Conservation (phyloP, 768 basidiomycete genomes). For the Leucocoprinus sp. region DNA sequence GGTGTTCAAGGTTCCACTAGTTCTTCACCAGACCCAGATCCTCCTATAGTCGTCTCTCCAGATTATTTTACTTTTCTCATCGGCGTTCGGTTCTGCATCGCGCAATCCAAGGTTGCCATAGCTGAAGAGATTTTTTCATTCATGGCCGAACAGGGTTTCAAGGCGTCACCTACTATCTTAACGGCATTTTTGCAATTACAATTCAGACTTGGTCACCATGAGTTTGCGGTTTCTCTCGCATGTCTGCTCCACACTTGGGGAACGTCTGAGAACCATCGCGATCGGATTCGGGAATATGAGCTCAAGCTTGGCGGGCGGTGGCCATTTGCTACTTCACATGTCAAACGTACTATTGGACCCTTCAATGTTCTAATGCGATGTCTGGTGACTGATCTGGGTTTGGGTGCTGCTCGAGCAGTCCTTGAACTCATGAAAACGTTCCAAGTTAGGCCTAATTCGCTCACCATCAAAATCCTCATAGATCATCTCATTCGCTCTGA, state of each 20-base stretch:
- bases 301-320: conserved; percentile 12
- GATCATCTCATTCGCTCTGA: conserved; percentile 38
- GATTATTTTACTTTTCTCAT: conserved; percentile 56
- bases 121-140: conserved; percentile 38
- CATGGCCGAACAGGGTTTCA: conserved; percentile 35
- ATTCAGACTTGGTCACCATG: conserved; percentile 35
- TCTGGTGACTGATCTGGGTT: conserved; percentile 38
- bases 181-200: conserved; percentile 54
- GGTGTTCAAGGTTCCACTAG: not conserved
- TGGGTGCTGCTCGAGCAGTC: conserved; percentile 37
- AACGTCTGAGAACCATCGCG: conserved; percentile 15
- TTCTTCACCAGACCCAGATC: not conserved
- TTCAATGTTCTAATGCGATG: conserved; percentile 58
- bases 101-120: conserved; percentile 32
- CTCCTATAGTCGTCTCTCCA: conserved; percentile 24
- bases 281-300: conserved; percentile 13
- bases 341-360: conserved; percentile 35
- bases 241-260: not conserved
- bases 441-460: conserved; percentile 41
- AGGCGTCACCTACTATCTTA: conserved; percentile 37
- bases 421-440: conserved; percentile 48
- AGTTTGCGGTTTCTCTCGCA: conserved; percentile 32
- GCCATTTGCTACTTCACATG: conserved; percentile 15
- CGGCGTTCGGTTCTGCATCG: conserved; percentile 48
- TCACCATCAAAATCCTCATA: conserved; percentile 50